Evolutionary conservation across 2,329 filamentous ascomycete genomes (phyloP).

Genomic region (Magnaporthales sp.): DNA sequence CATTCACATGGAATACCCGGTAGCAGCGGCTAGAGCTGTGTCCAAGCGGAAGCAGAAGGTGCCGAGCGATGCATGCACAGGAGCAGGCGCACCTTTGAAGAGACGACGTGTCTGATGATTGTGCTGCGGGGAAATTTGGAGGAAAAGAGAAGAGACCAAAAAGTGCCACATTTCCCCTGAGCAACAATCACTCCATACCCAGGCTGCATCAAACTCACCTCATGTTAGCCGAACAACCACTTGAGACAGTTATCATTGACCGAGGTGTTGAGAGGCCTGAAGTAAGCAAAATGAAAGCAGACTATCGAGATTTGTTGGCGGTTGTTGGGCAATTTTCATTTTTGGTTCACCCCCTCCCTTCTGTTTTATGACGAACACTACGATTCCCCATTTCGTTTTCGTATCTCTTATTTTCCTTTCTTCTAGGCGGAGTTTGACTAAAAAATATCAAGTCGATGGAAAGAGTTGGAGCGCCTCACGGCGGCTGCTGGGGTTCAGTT

Average conservation of each 20-base stretch:
- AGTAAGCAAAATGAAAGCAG: not conserved
- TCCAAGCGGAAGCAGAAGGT: not conserved
- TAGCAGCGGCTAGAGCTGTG: not conserved
- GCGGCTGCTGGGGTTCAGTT: not conserved
- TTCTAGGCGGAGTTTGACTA: not conserved
- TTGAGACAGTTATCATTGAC: not conserved
- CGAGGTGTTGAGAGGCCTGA: not conserved
- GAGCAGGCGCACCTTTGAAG: not conserved
- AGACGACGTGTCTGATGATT: not conserved
- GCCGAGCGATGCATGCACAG: not conserved
- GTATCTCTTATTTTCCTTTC: not conserved
- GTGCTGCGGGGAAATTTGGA: not conserved
- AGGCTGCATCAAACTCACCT: not conserved
- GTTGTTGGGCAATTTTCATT: not conserved
- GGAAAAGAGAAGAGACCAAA: not conserved
- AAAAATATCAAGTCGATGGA: not conserved
- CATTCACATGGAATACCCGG: not conserved
- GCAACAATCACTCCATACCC: not conserved
- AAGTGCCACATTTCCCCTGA: not conserved
- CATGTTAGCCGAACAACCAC: not conserved
- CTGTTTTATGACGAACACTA: not conserved
- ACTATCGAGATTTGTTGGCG: not conserved
- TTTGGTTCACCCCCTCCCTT: not conserved
- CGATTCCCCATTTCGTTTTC: not conserved
- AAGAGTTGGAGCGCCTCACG: not conserved